These are phyloP conservation scores for Diaporthe nobilis DNA, from an alignment of 2,329 filamentous ascomycete genomes.

Conservation along the genomic window DNA sequence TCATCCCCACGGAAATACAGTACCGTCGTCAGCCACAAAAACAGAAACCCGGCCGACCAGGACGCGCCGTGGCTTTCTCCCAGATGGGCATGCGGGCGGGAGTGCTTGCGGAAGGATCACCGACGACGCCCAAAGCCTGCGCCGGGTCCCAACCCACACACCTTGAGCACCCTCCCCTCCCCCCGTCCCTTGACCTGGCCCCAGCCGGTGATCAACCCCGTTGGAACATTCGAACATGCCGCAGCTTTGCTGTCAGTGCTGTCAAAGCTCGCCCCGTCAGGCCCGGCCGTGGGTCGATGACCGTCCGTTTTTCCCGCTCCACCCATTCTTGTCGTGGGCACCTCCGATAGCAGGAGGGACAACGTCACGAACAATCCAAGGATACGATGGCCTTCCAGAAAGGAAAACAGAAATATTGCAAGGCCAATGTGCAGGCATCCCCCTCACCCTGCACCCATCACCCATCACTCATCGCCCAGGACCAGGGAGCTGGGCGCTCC, in stretches of 20 bases:
- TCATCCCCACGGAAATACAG: background rate
- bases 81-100: background rate
- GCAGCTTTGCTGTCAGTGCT: constrained; percentile 26
- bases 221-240: constrained; percentile 23
- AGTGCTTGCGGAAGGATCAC: constrained; percentile 14
- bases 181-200: constrained; percentile 23
- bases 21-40: background rate
- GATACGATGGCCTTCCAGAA: background rate
- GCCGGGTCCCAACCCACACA: constrained; percentile 12
- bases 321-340: background rate
- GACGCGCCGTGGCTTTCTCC: background rate
- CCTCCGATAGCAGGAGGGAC: background rate
- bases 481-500: constrained; percentile 24
- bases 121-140: constrained; percentile 11
- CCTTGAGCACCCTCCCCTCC: background rate
- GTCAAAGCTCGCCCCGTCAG: constrained; percentile 28
- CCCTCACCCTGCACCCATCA: background rate
- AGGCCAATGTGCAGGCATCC: background rate
- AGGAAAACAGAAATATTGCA: background rate
- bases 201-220: constrained; percentile 16
- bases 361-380: constrained; percentile 3
- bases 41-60: background rate
- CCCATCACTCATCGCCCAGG: background rate
- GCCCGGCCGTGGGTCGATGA: constrained; percentile 29
- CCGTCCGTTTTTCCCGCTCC: constrained; percentile 14